Percentiles rank a stretch among this genome's conserved stretches.
Conservation (phyloP, 768 basidiomycete species). For the Tephrocybe rancida region DNA sequence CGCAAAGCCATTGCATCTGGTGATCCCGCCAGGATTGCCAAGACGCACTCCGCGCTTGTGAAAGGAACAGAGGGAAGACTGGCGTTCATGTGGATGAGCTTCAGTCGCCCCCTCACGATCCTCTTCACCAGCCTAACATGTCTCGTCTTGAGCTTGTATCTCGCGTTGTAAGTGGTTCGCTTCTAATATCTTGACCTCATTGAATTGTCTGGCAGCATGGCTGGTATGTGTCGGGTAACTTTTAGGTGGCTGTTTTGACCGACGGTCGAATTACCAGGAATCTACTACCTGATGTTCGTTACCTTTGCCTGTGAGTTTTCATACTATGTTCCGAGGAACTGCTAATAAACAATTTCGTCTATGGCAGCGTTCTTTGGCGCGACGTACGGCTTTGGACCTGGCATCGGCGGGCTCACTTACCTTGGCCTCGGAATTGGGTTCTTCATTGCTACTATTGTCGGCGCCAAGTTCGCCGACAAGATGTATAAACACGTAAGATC, state of each 20-base stretch:
- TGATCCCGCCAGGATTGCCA: background rate
- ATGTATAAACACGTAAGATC: constrained; percentile 47
- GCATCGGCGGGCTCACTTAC: constrained; percentile 53
- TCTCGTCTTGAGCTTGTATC: constrained; percentile 69
- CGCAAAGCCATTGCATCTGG: constrained; percentile 7
- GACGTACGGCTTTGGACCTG: constrained; percentile 53
- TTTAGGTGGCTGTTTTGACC: background rate
- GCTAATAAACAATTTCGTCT: background rate
- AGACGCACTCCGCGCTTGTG: background rate
- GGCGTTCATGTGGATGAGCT: constrained; percentile 55
- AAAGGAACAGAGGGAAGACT: background rate
- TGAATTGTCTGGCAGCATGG: constrained; percentile 38
- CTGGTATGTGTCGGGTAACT: constrained; percentile 36
- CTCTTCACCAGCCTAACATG: constrained; percentile 65
- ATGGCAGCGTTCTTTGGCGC: constrained; percentile 44
- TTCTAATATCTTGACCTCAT: background rate
- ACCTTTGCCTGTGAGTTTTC: constrained; percentile 59
- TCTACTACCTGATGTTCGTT: constrained; percentile 73
- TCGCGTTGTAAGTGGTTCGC: constrained; percentile 59
- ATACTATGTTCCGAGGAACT: background rate
- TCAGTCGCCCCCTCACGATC: constrained; percentile 59
- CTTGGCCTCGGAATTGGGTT: constrained; percentile 62
- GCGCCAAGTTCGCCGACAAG: constrained; percentile 48
- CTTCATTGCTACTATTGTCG: constrained; percentile 44
- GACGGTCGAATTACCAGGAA: constrained; percentile 31